These are phyloP conservation scores for Suillus plorans DNA, from an alignment of 768 basidiomycete species.

Conservation along the genomic window DNA sequence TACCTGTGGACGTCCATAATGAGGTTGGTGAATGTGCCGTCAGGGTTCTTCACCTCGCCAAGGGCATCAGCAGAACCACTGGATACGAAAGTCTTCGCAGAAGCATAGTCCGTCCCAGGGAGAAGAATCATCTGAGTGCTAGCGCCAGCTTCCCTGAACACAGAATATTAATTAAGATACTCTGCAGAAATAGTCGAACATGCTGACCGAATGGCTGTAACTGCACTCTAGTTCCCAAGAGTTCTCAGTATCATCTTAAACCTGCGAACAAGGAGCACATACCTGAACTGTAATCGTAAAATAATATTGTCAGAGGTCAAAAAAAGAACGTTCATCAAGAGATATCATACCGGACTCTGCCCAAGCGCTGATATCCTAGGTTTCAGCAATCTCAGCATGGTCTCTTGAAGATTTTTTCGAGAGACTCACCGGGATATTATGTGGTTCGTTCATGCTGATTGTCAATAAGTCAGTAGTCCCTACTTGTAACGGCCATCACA, in stretches of 20 bases:
- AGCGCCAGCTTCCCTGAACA: constrained; percentile 34
- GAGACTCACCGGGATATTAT: constrained; percentile 44
- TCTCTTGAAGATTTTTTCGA: too few relatives aligned
- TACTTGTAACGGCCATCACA: constrained; percentile 14
- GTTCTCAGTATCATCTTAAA: background rate
- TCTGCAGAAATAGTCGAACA: constrained; percentile 31
- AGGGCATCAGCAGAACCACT: constrained; percentile 53
- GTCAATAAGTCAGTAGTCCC: background rate
- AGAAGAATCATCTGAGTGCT: constrained; percentile 55
- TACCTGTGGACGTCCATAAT: constrained; percentile 67
- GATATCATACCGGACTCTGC: constrained; percentile 31
- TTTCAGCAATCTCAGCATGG: background rate
- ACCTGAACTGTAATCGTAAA: constrained; percentile 1
- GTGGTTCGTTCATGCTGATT: constrained; percentile 62
- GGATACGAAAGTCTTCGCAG: constrained; percentile 49
- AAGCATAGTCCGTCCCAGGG: constrained; percentile 58
- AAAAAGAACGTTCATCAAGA: background rate
- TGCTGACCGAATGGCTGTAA: constrained; percentile 58
- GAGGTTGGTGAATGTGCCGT: constrained; percentile 44
- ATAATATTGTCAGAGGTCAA: background rate
- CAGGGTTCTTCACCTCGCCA: constrained; percentile 42
- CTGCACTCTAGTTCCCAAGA: constrained; percentile 49
- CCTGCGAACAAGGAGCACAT: background rate
- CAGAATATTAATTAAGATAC: background rate
- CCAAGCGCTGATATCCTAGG: constrained; percentile 42